Evolutionary conservation across 768 basidiomycete genomes (phyloP), one percentile per base, ranked within the genome.

Genomic region (Psilocybe sp.): DNA sequence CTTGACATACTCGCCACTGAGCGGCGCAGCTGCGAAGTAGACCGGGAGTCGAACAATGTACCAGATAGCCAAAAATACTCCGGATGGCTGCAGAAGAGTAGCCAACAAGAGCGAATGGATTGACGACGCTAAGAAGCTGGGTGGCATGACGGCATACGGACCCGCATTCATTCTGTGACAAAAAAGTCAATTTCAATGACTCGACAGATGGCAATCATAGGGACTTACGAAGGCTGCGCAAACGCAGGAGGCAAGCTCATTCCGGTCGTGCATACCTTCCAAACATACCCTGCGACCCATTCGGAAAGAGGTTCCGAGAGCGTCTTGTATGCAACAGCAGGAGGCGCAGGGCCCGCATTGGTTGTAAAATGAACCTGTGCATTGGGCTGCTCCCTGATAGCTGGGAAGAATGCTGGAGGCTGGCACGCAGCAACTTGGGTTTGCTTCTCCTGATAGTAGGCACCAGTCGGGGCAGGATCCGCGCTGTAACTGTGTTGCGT

Each of bases 181-280:
- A 16, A 55, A 12, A 43, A 46, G 49, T 42, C 49, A 54, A 47
- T 53, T 40, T 48, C 50, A 53, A 38, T 32, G 7, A 18, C 28
- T 40, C 47, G 43, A 42, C 44, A 53, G 39, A 31, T 12, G 19
- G 50, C 41, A 41, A 44, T 34, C 55, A 33, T 51, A 34, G 6
- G 45, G 16, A 75, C 85, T 60, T 71, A 90, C 89, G 65, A 70
- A 40, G 80, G 70, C 52, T 71, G 74, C 5, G 77, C 72, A 57
- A 84, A 82, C 32, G 65, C 60, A 8, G 75, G 58, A 3, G 84
- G 80, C 45, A 89, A 69, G 56, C 78, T 77, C 49, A 83, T 73
- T 40, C 80, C 83, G n/a, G 84, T 85, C 13, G 85, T 86, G 63
- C 89, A 89, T 40, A 82, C 81, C 64, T 87, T 89, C 89, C 89